Conservation (phyloP, 2,329 filamentous ascomycete genomes). For the Colletotrichum coccodes region DNA sequence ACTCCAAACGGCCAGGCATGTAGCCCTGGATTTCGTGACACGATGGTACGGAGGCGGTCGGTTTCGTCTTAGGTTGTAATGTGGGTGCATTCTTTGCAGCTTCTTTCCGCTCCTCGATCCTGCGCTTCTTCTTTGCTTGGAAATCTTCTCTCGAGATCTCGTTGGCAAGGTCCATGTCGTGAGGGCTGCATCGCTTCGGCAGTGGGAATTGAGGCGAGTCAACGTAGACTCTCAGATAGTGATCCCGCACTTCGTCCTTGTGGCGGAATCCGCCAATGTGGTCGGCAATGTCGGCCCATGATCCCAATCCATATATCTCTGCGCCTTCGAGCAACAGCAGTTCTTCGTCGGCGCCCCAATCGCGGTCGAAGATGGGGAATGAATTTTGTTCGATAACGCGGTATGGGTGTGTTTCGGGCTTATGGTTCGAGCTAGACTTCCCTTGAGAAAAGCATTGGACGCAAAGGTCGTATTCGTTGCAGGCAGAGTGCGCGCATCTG, state of each 20-base stretch:
- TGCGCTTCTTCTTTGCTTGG: constrained; percentile 88
- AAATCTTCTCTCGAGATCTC: constrained; percentile 91
- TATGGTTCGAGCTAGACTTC: constrained; percentile 82
- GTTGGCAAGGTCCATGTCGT: constrained; percentile 81
- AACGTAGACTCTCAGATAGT: constrained; percentile 90
- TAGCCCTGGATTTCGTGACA: constrained; percentile 99
- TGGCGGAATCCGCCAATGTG: constrained; percentile 95
- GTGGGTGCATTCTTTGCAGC: constrained; percentile 85
- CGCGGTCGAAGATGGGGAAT: constrained; percentile 92
- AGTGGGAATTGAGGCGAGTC: constrained; percentile 86
- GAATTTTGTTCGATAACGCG: constrained; percentile 98
- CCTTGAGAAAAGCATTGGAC: constrained; percentile 93
- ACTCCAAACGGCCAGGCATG: constrained; percentile 97
- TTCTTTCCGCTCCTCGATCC: constrained; percentile 93
- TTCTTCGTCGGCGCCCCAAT: constrained; percentile 98
- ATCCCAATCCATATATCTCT: constrained; percentile 95
- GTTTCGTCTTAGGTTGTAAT: constrained; percentile 91
- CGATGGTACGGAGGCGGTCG: constrained; percentile 91
- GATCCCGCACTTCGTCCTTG: constrained; percentile 95
- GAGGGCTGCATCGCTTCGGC: constrained; percentile 84
- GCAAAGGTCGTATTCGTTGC: constrained; percentile 96
- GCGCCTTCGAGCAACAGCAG: constrained; percentile 92
- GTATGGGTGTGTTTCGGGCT: constrained; percentile 86
- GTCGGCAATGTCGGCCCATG: constrained; percentile 97
- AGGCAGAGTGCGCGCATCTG: constrained; percentile 83